A percentile compares a stretch with the other conserved stretches of the same genome.
phyloP scores from a whole-genome alignment of 1,139 yeast genomes.

The Lodderomyces metapsilosis region DNA sequence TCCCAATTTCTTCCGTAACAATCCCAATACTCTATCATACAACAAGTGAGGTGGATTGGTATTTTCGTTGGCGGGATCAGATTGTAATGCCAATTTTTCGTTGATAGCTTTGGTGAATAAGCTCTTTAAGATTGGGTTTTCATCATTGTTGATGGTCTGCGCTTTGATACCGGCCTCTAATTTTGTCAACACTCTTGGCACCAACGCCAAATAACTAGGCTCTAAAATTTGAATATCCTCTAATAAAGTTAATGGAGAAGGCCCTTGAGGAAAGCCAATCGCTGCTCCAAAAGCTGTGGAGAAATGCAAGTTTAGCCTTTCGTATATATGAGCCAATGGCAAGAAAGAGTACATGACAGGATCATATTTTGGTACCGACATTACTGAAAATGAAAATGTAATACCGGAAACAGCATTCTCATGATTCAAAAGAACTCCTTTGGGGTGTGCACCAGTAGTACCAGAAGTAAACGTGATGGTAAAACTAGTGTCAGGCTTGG shows the following conservation, averaged over 20 bases:
- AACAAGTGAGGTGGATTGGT: conserved; percentile 22
- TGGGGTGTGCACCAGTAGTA: conserved; percentile 67
- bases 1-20: conserved; percentile 37
- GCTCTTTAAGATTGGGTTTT: conserved; percentile 30
- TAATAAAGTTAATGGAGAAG: conserved; percentile 32
- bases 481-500: conserved; percentile 53
- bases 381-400: conserved; percentile 23
- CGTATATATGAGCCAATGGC: conserved; percentile 63
- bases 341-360: conserved; percentile 19
- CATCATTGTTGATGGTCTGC: conserved; percentile 41
- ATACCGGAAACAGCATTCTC: conserved; percentile 50
- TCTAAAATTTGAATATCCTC: conserved; percentile 37
- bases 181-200: conserved; percentile 40
- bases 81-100: conserved; percentile 32
- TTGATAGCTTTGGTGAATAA: conserved; percentile 29
- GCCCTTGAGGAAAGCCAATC: conserved; percentile 45
- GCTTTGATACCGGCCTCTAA: conserved; percentile 47
- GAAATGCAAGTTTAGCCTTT: conserved; percentile 32
- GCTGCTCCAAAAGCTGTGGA: conserved; percentile 27
- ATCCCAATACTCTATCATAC: conserved; percentile 28
- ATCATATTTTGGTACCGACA: conserved; percentile 9
- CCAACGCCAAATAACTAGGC: conserved; percentile 37
- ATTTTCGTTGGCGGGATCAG: conserved; percentile 13
- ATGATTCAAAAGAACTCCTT: conserved; percentile 69
- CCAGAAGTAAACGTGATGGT: too few relatives aligned